Conservation (phyloP, 768 basidiomycete genomes). For the Neoboletus subvelutipes region DNA sequence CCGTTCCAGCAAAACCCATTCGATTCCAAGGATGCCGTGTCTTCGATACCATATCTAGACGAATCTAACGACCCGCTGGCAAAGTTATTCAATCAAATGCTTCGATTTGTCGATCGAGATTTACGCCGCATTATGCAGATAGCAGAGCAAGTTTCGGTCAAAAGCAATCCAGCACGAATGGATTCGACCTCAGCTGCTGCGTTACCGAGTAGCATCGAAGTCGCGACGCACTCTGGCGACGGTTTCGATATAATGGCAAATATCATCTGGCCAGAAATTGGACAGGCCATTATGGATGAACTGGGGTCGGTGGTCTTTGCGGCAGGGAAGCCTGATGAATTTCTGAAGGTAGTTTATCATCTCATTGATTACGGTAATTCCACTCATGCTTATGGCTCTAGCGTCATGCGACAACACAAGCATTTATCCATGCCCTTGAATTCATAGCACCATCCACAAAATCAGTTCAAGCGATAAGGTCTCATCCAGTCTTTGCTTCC, state of each 20-base stretch:
- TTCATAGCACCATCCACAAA: conserved; percentile 73
- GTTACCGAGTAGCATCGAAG: conserved; percentile 3
- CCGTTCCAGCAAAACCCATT: conserved; percentile 42
- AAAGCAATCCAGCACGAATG: conserved; percentile 36
- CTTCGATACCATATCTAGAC: conserved; percentile 57
- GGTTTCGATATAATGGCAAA: conserved; percentile 85
- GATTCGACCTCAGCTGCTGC: conserved; percentile 6
- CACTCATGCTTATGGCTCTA: conserved; percentile 31
- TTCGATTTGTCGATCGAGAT: conserved; percentile 79
- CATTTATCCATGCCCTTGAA: conserved; percentile 82
- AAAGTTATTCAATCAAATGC: conserved; percentile 74
- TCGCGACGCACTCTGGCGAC: conserved; percentile 15
- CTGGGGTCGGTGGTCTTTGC: conserved; percentile 83
- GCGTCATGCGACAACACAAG: conserved; percentile 84
- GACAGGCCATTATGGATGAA: conserved; percentile 77
- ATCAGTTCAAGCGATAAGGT: conserved; percentile 69
- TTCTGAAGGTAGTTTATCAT: conserved; percentile 65
- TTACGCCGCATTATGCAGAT: conserved; percentile 72
- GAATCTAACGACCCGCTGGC: conserved; percentile 68
- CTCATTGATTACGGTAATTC: neutral
- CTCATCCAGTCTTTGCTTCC: conserved; percentile 62
- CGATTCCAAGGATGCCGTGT: conserved; percentile 28
- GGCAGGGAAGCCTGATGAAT: conserved; percentile 88
- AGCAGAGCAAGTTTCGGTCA: conserved; percentile 65
- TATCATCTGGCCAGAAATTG: conserved; percentile 87